Evolutionary conservation across 1,139 yeast species (phyloP), one percentile per base, ranked within the genome.

Genomic region (Pneumocystis murina): DNA sequence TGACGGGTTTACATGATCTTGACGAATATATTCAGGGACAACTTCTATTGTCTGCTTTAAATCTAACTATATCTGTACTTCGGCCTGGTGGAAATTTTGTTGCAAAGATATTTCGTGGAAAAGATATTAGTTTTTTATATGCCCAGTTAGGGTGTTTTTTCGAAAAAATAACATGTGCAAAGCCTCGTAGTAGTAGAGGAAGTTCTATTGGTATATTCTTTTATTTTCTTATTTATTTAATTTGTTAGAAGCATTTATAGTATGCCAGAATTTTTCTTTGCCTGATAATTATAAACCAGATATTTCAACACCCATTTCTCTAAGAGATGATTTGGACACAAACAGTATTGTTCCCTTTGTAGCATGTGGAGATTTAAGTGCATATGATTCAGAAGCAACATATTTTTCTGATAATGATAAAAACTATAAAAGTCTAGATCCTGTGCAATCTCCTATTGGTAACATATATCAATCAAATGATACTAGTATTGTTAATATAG

Each of bases 21-120:
- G 98, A 92, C 74, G 98, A 92, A 73, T 92, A 91, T 72, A 87
- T 92, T 64, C 98, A 92, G 75, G 97, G 96, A 1, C 98, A 92
- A 72, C 78, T 92, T 66, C 87, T 94, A 62, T 78, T 90, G 68
- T 85, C 96, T 55, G 98, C 98, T 0, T 77, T 92, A 63, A 96
- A 90, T 71, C 77, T 94, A 64, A 91, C 97, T 2, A 87, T 96
- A 0, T 89, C 96, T 71, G 79, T 92, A 35, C 78, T 92, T 68
- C 83, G 86, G 70, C 86, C 89, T 14, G 96, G 96, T 43, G 98
- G 98, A 61, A 79, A 86, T 0, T 92, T 92, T 77, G 96, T 91
- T 55, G 98, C 98, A 61, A 92, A 92, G 75, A 90, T 92, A 65
- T 92, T 92, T 75, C 79, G 98, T 70, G 98, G 98, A 6, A 79